Evolutionary conservation across 495 filamentous ascomycete genomes (phyloP).

Genomic region (Mycothermus thermophilus): DNA sequence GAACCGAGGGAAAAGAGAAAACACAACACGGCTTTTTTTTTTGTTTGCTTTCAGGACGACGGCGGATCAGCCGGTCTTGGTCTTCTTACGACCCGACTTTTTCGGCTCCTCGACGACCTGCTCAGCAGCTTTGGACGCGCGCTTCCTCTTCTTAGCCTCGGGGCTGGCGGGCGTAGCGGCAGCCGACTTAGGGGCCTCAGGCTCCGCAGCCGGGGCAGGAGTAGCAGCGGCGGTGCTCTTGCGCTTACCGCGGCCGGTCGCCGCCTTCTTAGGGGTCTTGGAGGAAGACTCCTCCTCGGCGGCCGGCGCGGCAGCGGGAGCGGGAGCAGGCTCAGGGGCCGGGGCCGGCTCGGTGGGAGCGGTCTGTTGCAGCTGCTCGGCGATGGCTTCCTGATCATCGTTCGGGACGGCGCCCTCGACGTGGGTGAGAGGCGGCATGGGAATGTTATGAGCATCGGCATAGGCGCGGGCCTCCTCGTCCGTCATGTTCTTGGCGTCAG

Average conservation of each 20-base stretch:
- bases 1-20: too few relatives aligned
- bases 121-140: slow-evolving; percentile 32
- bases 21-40: too few relatives aligned
- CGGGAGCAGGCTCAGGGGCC: slow-evolving; percentile 25
- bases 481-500: slow-evolving; percentile 46
- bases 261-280: slow-evolving; percentile 40
- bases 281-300: slow-evolving; percentile 25
- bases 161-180: slow-evolving; percentile 36
- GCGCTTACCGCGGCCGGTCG: slow-evolving; percentile 29
- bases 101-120: slow-evolving; percentile 34
- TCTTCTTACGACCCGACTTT: slow-evolving; percentile 41
- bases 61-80: slow-evolving; percentile 20
- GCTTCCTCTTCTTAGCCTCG: slow-evolving; percentile 54
- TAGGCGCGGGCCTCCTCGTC: slow-evolving; percentile 43
- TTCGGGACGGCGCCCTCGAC: slow-evolving; percentile 36
- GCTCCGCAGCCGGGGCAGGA: slow-evolving; percentile 30
- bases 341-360: slow-evolving; percentile 25
- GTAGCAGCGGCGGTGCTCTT: slow-evolving; percentile 32
- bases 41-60: too few relatives aligned
- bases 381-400: slow-evolving; percentile 44
- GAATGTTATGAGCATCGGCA: slow-evolving; percentile 40
- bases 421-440: slow-evolving; percentile 26
- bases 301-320: slow-evolving; percentile 26
- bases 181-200: slow-evolving; percentile 38
- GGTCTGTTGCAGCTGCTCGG: slow-evolving; percentile 40